Percentiles rank a stretch among this genome's conserved stretches.
Evolutionary conservation across 1,139 yeast genomes (phyloP).

Genomic region (Meyerozyma elateridarum): DNA sequence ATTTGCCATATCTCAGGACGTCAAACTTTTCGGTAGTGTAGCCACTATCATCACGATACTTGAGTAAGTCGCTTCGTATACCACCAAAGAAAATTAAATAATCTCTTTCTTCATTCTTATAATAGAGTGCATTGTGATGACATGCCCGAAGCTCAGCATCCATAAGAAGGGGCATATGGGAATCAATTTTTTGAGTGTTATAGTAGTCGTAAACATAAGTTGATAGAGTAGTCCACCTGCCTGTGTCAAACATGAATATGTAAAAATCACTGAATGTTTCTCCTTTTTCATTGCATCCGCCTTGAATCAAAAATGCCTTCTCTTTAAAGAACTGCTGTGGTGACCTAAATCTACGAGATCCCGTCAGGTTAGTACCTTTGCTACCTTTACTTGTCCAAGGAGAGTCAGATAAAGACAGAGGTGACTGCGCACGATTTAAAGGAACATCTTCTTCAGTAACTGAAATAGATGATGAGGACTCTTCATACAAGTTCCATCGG

Average conservation of each 20-base stretch:
- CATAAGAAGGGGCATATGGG: conserved; percentile 23
- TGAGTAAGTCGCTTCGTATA: conserved; percentile 33
- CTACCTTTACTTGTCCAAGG: no score
- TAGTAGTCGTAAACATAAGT: conserved; percentile 39
- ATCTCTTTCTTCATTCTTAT: conserved; percentile 31
- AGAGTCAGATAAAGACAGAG: no score
- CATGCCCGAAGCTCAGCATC: conserved; percentile 43
- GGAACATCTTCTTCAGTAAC: neutral
- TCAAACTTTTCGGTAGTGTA: conserved; percentile 24
- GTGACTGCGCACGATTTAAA: neutral
- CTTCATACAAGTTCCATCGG: conserved; percentile 4
- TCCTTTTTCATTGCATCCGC: conserved; percentile 34
- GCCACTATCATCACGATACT: conserved; percentile 14
- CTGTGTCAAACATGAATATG: conserved; percentile 29
- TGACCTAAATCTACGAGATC: conserved; percentile 7
- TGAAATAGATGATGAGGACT: neutral
- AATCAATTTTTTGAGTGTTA: conserved; percentile 15
- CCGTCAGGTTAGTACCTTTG: conserved; percentile 1
- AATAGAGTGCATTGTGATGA: conserved; percentile 38
- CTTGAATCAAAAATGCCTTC: conserved; percentile 36
- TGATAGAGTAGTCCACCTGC: conserved; percentile 30
- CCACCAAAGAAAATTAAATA: conserved; percentile 42
- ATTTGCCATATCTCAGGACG: conserved; percentile 29
- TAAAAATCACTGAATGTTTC: conserved; percentile 32
- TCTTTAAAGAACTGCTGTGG: conserved; percentile 20